Evolutionary conservation across 2,329 filamentous ascomycete species (phyloP), one percentile per base, ranked within the genome.

Genomic region (Gremmenia infestans): DNA sequence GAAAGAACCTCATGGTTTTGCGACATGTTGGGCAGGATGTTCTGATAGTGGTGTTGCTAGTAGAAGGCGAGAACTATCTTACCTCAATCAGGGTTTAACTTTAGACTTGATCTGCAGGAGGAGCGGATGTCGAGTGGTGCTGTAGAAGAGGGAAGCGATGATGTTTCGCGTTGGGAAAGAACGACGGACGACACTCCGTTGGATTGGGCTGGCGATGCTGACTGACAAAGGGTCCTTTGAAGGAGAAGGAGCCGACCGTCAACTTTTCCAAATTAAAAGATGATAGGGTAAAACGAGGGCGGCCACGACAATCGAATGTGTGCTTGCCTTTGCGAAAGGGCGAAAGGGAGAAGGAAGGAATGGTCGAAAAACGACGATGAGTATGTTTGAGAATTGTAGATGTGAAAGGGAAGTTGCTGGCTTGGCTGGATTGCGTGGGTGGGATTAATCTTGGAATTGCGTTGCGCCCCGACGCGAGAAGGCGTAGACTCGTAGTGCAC

Each of bases 251-350:
- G 9, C 28, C 28, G 28, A 32, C 28, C 8, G 28, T 32, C 28
- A 32, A 32, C 4, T 32, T 11, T 32, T 32, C 28, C 28, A 9
- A 40, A 50, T 55, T 46, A 45, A 50, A 52, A 51, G 28, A 39
- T 22, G 28, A 51, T 50, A 50, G 42, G 42, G 49, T 22, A 39
- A 51, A 57, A 50, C 15, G 52, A 58, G 32, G 32, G 55, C 59
- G 56, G 59, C 47, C 52, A 64, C 65, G 54, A 55, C 64, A 67
- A 68, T 58, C 62, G 60, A 67, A 67, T 68, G 66, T 61, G 64
- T 67, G 45, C 58, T 57, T 65, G 45, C 59, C 58, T 65, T 59
- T 57, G 46, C 53, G 50, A 32, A 55, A 56, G 53, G 50, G 58
- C 50, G 50, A 53, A 48, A 53, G 52, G 52, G 51, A 48, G 39